Percentiles rank a stretch among this genome's conserved stretches.
Conservation (phyloP, 1,284 basidiomycete genomes). For the Coriolopsis trogii region DNA sequence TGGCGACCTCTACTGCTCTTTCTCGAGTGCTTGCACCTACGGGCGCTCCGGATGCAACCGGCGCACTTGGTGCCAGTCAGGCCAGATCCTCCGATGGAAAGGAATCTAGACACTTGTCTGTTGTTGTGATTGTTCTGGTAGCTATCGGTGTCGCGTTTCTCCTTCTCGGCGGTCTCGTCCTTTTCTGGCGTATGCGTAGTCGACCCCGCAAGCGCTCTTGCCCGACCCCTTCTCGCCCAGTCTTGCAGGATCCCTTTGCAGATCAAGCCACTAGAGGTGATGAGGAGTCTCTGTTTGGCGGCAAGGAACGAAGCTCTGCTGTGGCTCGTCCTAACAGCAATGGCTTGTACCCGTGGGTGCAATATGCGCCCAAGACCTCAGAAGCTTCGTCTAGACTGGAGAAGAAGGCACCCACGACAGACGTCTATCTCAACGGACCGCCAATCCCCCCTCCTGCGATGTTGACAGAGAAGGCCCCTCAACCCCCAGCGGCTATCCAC, state of each 20-base stretch:
- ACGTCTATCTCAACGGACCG: no score
- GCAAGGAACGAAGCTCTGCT: slow-evolving; percentile 62
- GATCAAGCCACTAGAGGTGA: slow-evolving; percentile 43
- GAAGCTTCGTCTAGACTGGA: background rate
- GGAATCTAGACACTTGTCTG: slow-evolving; percentile 35
- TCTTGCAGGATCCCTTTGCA: slow-evolving; percentile 54
- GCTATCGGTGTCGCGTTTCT: slow-evolving; percentile 59
- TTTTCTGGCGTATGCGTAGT: slow-evolving; percentile 49
- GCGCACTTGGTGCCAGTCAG: slow-evolving; percentile 18
- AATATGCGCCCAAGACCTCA: slow-evolving; percentile 44
- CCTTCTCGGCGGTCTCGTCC: slow-evolving; percentile 50
- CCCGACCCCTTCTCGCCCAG: slow-evolving; percentile 71
- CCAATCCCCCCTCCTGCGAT: background rate
- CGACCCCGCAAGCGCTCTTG: slow-evolving; percentile 52
- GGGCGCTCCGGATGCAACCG: slow-evolving; percentile 8
- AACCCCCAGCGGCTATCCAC: slow-evolving; percentile 5
- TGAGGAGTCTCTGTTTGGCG: slow-evolving; percentile 74
- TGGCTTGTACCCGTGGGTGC: slow-evolving; percentile 61
- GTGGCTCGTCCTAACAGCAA: slow-evolving; percentile 40
- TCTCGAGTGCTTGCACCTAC: slow-evolving; percentile 11
- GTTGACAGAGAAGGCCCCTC: slow-evolving; percentile 4
- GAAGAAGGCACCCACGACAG: no score
- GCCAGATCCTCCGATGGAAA: slow-evolving; percentile 3
- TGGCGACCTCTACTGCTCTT: slow-evolving; percentile 14
- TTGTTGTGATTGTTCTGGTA: slow-evolving; percentile 56